Evolutionary conservation across 345 rosid species (phyloP).

Genomic region (Cardamine occulta): DNA sequence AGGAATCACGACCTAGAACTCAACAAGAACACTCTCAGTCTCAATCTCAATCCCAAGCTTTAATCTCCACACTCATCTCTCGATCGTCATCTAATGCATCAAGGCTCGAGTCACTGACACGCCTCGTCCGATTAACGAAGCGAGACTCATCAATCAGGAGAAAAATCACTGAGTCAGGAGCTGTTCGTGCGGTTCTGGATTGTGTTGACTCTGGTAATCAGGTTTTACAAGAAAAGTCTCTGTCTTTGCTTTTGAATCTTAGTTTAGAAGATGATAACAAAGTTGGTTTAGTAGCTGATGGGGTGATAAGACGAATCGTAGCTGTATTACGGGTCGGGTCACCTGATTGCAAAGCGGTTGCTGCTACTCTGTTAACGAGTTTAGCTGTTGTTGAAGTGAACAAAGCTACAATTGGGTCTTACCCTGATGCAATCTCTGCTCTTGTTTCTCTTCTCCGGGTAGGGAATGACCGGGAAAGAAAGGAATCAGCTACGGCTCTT

Average conservation of each 20-base stretch:
- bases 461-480: constrained; percentile 75
- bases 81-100: constrained; percentile 51
- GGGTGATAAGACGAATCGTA: constrained; percentile 68
- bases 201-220: constrained; percentile 56
- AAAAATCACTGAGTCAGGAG: constrained; percentile 81
- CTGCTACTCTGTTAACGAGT: constrained; percentile 87
- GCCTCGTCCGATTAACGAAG: constrained; percentile 62
- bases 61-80: constrained; percentile 60
- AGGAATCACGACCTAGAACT: constrained; percentile 37
- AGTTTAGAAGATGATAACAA: constrained; percentile 92
- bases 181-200: constrained; percentile 68
- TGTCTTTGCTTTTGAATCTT: constrained; percentile 79
- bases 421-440: constrained; percentile 68
- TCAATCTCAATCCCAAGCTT: constrained; percentile 42
- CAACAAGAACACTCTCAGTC: constrained; percentile 48
- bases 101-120: constrained; percentile 65
- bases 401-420: constrained; percentile 87
- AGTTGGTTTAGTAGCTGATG: constrained; percentile 95
- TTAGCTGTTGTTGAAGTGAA: constrained; percentile 94
- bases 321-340: constrained; percentile 60
- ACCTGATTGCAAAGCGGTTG: constrained; percentile 72
- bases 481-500: constrained; percentile 92
- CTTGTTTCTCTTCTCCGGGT: constrained; percentile 60
- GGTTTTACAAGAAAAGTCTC: constrained; percentile 67
- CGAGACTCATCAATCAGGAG: constrained; percentile 71